Conservation (phyloP, 2,329 filamentous ascomycete species). For the Cercospora janseana region DNA sequence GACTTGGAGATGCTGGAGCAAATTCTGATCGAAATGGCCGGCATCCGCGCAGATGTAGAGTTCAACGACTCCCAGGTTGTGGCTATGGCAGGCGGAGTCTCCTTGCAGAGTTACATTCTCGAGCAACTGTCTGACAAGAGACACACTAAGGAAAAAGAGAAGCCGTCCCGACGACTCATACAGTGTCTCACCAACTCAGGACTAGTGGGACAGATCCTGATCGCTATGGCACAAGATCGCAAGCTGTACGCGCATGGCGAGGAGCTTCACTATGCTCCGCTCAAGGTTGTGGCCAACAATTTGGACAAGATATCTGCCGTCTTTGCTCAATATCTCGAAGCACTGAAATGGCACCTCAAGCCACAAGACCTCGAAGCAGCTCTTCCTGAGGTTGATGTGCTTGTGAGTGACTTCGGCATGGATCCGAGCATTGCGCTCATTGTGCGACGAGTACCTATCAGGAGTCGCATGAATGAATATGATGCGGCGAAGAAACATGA, state of each 20-base stretch:
- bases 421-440: constrained; percentile 80
- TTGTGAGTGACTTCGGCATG: constrained; percentile 77
- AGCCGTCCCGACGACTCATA: constrained; percentile 74
- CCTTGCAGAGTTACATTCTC: constrained; percentile 76
- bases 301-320: constrained; percentile 87
- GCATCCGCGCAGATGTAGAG: constrained; percentile 80
- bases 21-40: constrained; percentile 87
- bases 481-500: constrained; percentile 40
- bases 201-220: constrained; percentile 77
- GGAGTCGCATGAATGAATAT: constrained; percentile 57
- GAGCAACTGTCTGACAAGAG: constrained; percentile 78
- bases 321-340: constrained; percentile 82
- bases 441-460: constrained; percentile 72
- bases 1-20: constrained; percentile 91
- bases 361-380: constrained; percentile 72
- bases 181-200: constrained; percentile 73
- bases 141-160: constrained; percentile 56
- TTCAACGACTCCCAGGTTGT: constrained; percentile 85
- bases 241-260: constrained; percentile 79
- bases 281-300: constrained; percentile 85
- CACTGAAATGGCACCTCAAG: constrained; percentile 76
- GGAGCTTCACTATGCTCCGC: constrained; percentile 69
- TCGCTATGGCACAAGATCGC: constrained; percentile 86
- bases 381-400: constrained; percentile 69
- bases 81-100: constrained; percentile 82